Evolutionary conservation across 2,329 filamentous ascomycete genomes (phyloP).

Genomic region (Ceratocystis alfenasii): DNA sequence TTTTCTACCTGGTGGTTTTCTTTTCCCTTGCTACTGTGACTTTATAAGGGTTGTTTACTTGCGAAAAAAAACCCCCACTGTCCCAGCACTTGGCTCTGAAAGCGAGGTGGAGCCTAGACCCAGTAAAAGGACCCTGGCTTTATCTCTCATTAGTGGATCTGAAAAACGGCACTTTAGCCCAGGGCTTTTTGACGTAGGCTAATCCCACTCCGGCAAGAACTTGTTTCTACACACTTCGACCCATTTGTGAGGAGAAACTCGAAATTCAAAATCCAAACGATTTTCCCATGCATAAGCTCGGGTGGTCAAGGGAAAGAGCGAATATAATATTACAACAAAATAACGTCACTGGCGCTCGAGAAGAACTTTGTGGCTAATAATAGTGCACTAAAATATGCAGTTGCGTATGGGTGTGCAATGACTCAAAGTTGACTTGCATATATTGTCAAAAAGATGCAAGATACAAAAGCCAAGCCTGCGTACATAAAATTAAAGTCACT

Average conservation of each 20-base stretch:
- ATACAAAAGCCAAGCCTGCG: neutral
- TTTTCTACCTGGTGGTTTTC: neutral
- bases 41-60: too few relatives aligned
- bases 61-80: too few relatives aligned
- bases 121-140: slow-evolving; percentile 8
- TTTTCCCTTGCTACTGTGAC: neutral
- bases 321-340: neutral
- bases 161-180: slow-evolving; percentile 13
- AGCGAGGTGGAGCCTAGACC: neutral
- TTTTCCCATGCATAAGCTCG: neutral
- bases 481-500: neutral
- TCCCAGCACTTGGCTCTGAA: neutral
- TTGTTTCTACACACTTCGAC: neutral
- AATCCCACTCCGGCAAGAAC: neutral
- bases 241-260: neutral
- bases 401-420: neutral
- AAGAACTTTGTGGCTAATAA: neutral
- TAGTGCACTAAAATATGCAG: neutral
- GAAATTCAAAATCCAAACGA: neutral
- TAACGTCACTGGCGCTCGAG: neutral
- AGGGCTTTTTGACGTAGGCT: slow-evolving; percentile 9
- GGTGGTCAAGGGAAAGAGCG: neutral
- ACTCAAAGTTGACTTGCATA: neutral
- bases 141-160: slow-evolving; percentile 10
- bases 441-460: neutral